These are phyloP conservation scores for Eucalyptus viminalis DNA, from an alignment of 345 rosid genomes.

Conservation along the genomic window DNA sequence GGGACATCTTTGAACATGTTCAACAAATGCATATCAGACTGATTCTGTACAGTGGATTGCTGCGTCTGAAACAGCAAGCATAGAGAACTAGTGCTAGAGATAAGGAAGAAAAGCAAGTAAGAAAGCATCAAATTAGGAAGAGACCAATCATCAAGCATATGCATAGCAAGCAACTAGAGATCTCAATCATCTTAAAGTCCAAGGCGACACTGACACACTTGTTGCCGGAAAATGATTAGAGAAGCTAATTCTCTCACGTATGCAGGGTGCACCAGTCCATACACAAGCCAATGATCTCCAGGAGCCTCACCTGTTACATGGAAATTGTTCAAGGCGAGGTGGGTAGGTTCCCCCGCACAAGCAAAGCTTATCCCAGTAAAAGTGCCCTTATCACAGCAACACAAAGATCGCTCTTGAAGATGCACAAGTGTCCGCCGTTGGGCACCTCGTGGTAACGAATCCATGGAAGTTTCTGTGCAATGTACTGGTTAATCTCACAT, in stretches of 20 bases:
- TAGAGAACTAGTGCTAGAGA: neutral
- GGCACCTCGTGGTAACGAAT: slow-evolving; percentile 58
- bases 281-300: neutral
- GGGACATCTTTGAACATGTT: neutral
- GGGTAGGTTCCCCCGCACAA: neutral
- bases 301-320: neutral
- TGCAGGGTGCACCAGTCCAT: neutral
- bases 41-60: neutral
- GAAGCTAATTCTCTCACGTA: neutral
- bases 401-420: slow-evolving; percentile 26
- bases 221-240: neutral
- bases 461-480: slow-evolving; percentile 61
- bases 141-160: neutral
- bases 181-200: neutral
- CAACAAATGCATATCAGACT: neutral
- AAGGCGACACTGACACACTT: neutral
- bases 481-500: slow-evolving; percentile 21
- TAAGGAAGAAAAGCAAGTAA: neutral
- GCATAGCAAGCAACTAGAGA: neutral
- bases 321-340: neutral
- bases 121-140: neutral
- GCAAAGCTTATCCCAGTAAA: slow-evolving; percentile 9
- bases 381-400: slow-evolving; percentile 44
- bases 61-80: neutral
- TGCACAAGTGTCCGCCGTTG: slow-evolving; percentile 47